Evolutionary conservation across 257 asterid species (phyloP).

Genomic region (Capsicum pubescens): DNA sequence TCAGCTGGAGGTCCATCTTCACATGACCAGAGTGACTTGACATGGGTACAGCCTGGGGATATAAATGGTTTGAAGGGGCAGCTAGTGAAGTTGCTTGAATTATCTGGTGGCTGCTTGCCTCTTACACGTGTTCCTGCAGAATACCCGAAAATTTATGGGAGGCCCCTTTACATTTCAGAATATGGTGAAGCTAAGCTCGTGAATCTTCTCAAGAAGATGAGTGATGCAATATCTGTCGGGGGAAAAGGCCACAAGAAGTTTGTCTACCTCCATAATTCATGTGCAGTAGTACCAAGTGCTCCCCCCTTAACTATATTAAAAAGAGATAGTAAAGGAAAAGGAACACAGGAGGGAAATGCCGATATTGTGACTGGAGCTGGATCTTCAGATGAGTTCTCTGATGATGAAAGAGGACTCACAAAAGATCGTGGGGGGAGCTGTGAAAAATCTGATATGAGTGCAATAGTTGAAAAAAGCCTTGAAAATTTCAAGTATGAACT

Average conservation of each 20-base stretch:
- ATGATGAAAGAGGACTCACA: conserved; percentile 55
- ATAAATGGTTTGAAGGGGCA: conserved; percentile 78
- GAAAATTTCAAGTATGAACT: conserved; percentile 73
- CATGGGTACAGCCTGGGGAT: conserved; percentile 91
- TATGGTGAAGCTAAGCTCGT: conserved; percentile 75
- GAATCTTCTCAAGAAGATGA: conserved; percentile 77
- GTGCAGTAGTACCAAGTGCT: conserved; percentile 47
- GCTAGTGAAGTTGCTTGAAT: conserved; percentile 72
- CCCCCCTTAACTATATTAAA: conserved; percentile 44
- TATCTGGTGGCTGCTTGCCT: conserved; percentile 71
- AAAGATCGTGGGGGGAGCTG: conserved; percentile 40
- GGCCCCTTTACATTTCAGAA: conserved; percentile 80
- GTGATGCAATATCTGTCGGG: conserved; percentile 54
- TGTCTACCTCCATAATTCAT: conserved; percentile 56
- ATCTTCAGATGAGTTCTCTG: conserved; percentile 73
- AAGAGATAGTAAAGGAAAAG: conserved; percentile 62
- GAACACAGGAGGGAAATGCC: conserved; percentile 44
- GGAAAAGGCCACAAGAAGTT: conserved; percentile 63
- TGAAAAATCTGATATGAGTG: conserved; percentile 38
- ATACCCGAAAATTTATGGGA: conserved; percentile 71
- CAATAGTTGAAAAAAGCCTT: conserved; percentile 44
- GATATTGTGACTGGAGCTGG: conserved; percentile 44
- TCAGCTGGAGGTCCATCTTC: conserved; percentile 42
- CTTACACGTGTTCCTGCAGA: conserved; percentile 70
- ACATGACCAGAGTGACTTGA: conserved; percentile 48